Evolutionary conservation across 805 yeast genomes (phyloP), one percentile per base, ranked within the genome.

Genomic region (Crinitomyces ghanaensis): DNA sequence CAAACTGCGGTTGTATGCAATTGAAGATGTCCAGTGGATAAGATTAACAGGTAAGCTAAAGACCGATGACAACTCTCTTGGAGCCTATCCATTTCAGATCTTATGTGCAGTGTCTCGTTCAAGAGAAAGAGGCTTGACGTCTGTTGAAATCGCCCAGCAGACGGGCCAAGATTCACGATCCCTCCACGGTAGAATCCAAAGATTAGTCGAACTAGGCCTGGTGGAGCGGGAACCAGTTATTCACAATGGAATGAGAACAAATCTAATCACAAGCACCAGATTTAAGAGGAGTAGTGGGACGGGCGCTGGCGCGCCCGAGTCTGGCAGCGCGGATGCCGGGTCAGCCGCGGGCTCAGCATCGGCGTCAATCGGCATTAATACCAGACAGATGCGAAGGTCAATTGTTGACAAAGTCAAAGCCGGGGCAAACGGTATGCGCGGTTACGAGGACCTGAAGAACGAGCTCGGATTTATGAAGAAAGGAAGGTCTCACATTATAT

Each of bases 121-220:
- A 36, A 47, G 72, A 40, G 46, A 50, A 34, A 38, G 42, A 6
- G 67, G 68, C 5, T 31, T 57, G 2, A 50, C 61, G 1, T 49
- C 50, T 5, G 48, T 58, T 6, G 62, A 60, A 11, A 46, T 54
- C n/a, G 48, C 60, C 14, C 42, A 46, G 19, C 31, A 37, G 14
- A 58, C 65, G 0, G 58, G 59, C 12, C 67, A 62, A 37, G 67
- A 62, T 33, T 53, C 63, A 2, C 45, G 67, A 14, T 59, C 64
- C 3, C 34, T 62, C 5, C 53, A 48, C 34, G 54, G 61, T 6
- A 50, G 67, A 17, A 46, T 56, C 11, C 43, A 42, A 5, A 19
- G 37, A 5, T 51, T 62, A 5, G 40, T 44, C 6, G 56, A 53
- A 8, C 37, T 42, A n/a, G 61, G 59, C 2, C 51, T 62, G 4